Conservation (phyloP, 257 asterid species). For the Lycium barbarum region DNA sequence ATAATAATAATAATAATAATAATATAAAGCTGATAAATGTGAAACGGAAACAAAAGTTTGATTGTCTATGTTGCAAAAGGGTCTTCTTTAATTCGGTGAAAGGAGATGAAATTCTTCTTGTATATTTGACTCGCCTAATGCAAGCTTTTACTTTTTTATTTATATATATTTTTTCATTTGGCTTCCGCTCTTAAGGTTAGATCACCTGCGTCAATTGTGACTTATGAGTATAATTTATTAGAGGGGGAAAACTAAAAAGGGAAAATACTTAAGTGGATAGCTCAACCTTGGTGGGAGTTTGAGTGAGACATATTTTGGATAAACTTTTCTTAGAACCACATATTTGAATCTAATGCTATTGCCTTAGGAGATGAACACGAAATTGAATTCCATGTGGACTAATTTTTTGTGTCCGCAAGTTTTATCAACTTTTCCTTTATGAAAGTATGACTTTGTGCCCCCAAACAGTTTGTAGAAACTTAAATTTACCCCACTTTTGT, state of each 20-base stretch:
- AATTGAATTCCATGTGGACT: not conserved
- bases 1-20: not conserved
- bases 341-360: not conserved
- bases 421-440: not conserved
- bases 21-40: not conserved
- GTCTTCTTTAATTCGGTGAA: not conserved
- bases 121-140: conserved; percentile 9
- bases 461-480: not conserved
- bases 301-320: not conserved
- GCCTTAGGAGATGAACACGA: not conserved
- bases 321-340: not conserved
- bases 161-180: not conserved
- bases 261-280: not conserved
- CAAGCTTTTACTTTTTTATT: no score
- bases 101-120: conserved; percentile 16
- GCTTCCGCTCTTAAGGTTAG: not conserved
- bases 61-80: not conserved
- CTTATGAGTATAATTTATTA: not conserved
- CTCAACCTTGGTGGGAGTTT: not conserved
- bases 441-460: not conserved
- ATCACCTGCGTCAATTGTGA: conserved; percentile 18
- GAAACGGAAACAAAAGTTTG: not conserved
- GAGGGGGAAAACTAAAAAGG: not conserved
- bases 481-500: not conserved
- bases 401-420: not conserved